Evolutionary conservation across 1,284 basidiomycete species (phyloP).

Genomic region (Trametes pubescens): DNA sequence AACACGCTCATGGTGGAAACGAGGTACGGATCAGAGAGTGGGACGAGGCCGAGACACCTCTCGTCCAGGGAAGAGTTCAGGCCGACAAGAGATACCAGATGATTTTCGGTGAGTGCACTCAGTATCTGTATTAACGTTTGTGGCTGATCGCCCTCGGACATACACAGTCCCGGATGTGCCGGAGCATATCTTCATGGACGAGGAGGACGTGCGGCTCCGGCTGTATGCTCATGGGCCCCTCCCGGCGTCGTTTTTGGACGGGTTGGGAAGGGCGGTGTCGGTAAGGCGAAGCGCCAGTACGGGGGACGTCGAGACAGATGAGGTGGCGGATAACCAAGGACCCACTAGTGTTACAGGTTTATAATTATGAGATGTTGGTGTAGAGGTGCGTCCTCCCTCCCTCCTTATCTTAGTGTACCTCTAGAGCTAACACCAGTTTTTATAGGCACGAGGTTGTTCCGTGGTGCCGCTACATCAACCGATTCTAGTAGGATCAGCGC

Average conservation of each 20-base stretch:
- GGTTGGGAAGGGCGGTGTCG: background rate
- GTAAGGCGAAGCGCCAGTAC: background rate
- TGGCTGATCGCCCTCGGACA: too few relatives aligned
- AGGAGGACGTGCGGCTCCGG: constrained; percentile 10
- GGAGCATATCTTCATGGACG: background rate
- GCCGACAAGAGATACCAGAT: background rate
- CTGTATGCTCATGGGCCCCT: constrained; percentile 5
- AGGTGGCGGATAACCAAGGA: background rate
- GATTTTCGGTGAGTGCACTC: background rate
- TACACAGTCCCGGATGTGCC: background rate
- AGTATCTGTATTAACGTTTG: background rate
- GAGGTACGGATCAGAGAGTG: background rate
- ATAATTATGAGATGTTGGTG: too few relatives aligned
- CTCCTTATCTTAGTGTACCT: too few relatives aligned
- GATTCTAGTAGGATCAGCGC: too few relatives aligned
- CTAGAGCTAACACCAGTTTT: too few relatives aligned
- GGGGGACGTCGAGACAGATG: background rate
- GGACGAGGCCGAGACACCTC: background rate
- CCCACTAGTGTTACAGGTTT: too few relatives aligned
- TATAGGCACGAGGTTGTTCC: too few relatives aligned
- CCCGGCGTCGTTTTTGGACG: constrained; percentile 10
- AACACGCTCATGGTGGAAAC: background rate
- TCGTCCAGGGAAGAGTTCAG: too few relatives aligned
- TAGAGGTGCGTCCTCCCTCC: too few relatives aligned
- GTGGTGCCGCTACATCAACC: too few relatives aligned